phyloP scores from a whole-genome alignment of 257 asterid genomes.

The Oldenlandia corymbosa region DNA sequence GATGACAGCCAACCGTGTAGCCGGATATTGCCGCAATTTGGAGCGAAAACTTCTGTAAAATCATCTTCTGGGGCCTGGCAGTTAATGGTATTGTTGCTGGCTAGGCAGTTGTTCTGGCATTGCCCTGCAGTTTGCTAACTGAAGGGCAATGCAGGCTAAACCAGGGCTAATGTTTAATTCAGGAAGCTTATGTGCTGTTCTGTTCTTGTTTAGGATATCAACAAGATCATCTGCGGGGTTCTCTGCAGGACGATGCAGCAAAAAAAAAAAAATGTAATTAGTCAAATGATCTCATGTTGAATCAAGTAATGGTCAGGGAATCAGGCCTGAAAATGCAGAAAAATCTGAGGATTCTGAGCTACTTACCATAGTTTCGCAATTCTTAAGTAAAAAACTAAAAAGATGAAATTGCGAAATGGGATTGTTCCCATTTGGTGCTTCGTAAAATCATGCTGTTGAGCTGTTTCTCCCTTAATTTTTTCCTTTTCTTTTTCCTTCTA shows the following conservation, averaged over 20 bases:
- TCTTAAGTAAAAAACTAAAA: too few relatives aligned
- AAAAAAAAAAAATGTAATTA: not conserved
- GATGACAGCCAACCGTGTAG: conserved; percentile 49
- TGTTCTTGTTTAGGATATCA: conserved; percentile 56
- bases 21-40: conserved; percentile 72
- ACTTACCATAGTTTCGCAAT: too few relatives aligned
- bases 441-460: too few relatives aligned
- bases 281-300: not conserved
- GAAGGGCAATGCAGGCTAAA: conserved; percentile 79
- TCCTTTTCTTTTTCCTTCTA: too few relatives aligned
- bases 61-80: conserved; percentile 61
- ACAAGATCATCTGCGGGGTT: conserved; percentile 69
- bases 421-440: too few relatives aligned
- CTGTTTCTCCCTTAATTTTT: too few relatives aligned
- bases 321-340: too few relatives aligned
- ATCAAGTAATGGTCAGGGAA: too few relatives aligned
- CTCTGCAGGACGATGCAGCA: conserved; percentile 29
- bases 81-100: conserved; percentile 37
- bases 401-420: too few relatives aligned
- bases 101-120: conserved; percentile 63
- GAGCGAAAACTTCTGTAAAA: conserved; percentile 74
- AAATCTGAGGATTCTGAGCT: too few relatives aligned
- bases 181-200: conserved; percentile 61
- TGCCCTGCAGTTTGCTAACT: conserved; percentile 50
- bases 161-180: conserved; percentile 45